Conservation (phyloP, 2,329 filamentous ascomycete genomes). For the Cercospora zeae-maydis region DNA sequence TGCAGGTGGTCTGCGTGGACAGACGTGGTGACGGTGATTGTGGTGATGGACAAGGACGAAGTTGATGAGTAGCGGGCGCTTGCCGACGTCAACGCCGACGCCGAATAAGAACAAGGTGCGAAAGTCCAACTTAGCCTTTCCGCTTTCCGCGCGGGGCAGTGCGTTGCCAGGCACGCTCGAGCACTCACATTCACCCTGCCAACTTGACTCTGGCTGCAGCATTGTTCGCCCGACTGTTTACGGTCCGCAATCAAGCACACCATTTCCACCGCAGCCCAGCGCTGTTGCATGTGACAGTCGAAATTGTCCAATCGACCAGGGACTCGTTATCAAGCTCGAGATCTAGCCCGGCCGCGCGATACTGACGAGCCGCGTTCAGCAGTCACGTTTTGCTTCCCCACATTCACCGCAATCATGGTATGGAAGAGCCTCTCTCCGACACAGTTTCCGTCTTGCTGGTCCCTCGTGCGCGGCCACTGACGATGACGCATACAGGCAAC, state of each 20-base stretch:
- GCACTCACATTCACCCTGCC: background rate
- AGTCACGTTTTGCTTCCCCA: slow-evolving; percentile 10
- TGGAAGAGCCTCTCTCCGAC: background rate
- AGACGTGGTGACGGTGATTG: background rate
- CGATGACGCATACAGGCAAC: slow-evolving; percentile 26
- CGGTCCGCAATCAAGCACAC: background rate
- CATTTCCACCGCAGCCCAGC: background rate
- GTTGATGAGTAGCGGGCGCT: background rate
- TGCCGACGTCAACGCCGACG: background rate
- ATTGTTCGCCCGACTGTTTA: background rate
- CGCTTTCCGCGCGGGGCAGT: background rate
- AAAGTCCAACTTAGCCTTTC: background rate
- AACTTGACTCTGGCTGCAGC: background rate
- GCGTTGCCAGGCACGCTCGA: background rate
- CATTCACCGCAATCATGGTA: slow-evolving; percentile 12
- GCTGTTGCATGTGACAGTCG: slow-evolving; percentile 5
- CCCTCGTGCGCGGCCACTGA: slow-evolving; percentile 1
- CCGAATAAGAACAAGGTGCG: background rate
- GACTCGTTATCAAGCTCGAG: slow-evolving; percentile 3
- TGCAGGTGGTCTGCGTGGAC: background rate
- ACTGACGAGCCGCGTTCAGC: slow-evolving; percentile 6
- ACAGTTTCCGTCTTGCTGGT: background rate
- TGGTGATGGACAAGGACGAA: background rate
- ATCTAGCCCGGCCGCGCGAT: background rate
- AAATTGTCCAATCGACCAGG: background rate